Evolutionary conservation across 768 basidiomycete genomes (phyloP), one percentile per base, ranked within the genome.

Genomic region (Mycena indigotica): DNA sequence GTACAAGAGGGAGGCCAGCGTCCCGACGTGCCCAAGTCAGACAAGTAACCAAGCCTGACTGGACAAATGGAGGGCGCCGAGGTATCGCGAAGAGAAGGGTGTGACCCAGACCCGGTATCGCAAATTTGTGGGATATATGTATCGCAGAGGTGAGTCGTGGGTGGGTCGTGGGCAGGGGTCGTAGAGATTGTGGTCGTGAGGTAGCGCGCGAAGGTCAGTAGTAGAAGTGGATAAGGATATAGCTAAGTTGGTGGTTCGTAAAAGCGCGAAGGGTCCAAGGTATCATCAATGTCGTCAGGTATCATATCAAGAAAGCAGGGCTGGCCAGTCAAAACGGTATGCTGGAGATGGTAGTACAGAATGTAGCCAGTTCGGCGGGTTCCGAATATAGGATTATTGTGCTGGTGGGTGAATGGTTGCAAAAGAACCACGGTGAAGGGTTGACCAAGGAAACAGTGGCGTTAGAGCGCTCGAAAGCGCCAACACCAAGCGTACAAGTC

Each of bases 231-330:
- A 55, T 61, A 57, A 54, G 49, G 60, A 61, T 61, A 61, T 35
- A 50, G 56, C 53, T 61, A 61, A 61, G 59, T 60, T 52, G 54
- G 17, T 28, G n/a, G 28, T 35, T 23, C 28, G 50, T 21, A n/a
- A n/a, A 40, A 52, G 17, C 25, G 25, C 25, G 44, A 40, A 40
- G n/a, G 19, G 26, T 39, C 23, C 32, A 19, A 55, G 58, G 59
- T 61, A 61, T 60, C 59, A 60, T 60, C 55, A 56, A 56, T 45
- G 55, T 54, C 59, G 59, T 60, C 45, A 57, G 60, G 60, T 61
- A 61, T 61, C 55, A 48, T n/a, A n/a, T n/a, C 10, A 19, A 45
- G 16, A 10, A 45, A 45, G 44, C 12, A 45, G 45, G 50, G 28
- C 29, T 25, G 21, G 40, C 2, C 23, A 30, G 50, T 45, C 26